Evolutionary conservation across 2,329 filamentous ascomycete species (phyloP).

Genomic region (Talaromyces islandicus): DNA sequence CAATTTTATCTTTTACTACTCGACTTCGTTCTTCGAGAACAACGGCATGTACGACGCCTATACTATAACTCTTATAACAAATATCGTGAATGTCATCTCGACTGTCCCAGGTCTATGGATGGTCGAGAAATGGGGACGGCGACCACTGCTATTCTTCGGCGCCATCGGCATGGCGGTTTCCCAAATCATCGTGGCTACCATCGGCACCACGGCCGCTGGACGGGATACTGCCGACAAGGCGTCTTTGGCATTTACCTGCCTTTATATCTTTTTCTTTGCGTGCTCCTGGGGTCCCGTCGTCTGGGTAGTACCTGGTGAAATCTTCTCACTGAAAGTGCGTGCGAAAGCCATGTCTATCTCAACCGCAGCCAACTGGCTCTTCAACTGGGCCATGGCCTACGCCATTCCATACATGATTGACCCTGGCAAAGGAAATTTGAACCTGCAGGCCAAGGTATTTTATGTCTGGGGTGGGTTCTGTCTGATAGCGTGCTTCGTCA

Average conservation of each 20-base stretch:
- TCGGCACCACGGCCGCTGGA: slow-evolving; percentile 36
- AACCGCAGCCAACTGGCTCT: slow-evolving; percentile 51
- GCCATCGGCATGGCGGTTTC: slow-evolving; percentile 41
- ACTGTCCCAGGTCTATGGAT: slow-evolving; percentile 44
- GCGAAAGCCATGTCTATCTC: slow-evolving; percentile 47
- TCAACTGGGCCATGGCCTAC: slow-evolving; percentile 76
- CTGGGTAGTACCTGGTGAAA: slow-evolving; percentile 44
- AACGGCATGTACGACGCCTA: slow-evolving; percentile 41
- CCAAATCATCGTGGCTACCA: slow-evolving; percentile 44
- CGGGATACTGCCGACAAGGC: slow-evolving; percentile 33
- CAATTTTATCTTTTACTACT: slow-evolving; percentile 56
- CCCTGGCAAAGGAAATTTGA: slow-evolving; percentile 58
- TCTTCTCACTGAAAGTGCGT: slow-evolving; percentile 44
- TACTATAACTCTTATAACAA: slow-evolving; percentile 48
- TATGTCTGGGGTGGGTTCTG: slow-evolving; percentile 56
- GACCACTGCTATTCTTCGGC: slow-evolving; percentile 42
- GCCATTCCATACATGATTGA: slow-evolving; percentile 75
- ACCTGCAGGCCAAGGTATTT: slow-evolving; percentile 56
- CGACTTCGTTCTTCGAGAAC: slow-evolving; percentile 52
- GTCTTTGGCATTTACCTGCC: slow-evolving; percentile 39
- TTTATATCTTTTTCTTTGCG: slow-evolving; percentile 46
- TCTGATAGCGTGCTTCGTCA: slow-evolving; percentile 44
- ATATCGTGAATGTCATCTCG: slow-evolving; percentile 41
- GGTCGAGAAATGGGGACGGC: slow-evolving; percentile 44
- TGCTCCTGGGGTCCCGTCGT: slow-evolving; percentile 36